Conservation (phyloP, 2,329 filamentous ascomycete species). For the Aspergillus puulaauensis region DNA sequence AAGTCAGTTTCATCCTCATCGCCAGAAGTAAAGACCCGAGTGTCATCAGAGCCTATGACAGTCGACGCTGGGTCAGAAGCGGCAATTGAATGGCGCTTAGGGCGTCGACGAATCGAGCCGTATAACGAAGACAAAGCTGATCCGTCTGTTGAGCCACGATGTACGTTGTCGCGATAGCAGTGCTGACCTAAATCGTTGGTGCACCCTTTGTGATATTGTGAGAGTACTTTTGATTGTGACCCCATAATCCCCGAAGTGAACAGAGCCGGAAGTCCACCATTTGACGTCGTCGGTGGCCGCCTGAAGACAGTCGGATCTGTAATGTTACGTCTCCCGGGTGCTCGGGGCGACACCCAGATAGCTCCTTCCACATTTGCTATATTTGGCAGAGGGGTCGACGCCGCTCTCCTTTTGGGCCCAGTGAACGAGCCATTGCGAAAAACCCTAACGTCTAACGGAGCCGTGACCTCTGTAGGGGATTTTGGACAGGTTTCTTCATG, state of each 20-base stretch:
- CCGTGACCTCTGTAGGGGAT: constrained; percentile 19
- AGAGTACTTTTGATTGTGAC: constrained; percentile 15
- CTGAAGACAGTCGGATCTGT: constrained; percentile 41
- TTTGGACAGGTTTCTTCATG: constrained; percentile 27
- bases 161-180: constrained; percentile 12
- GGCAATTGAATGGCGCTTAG: constrained; percentile 55
- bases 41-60: constrained; percentile 61
- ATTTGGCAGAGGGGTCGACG: constrained; percentile 29
- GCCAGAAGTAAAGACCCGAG: constrained; percentile 55
- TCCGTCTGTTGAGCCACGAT: constrained; percentile 27
- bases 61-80: constrained; percentile 61
- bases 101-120: constrained; percentile 36
- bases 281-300: constrained; percentile 33
- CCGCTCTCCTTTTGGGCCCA: constrained; percentile 30
- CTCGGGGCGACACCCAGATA: constrained; percentile 21
- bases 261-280: constrained; percentile 20
- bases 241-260: constrained; percentile 14
- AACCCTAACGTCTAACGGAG: constrained; percentile 30
- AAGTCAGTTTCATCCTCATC: constrained; percentile 63
- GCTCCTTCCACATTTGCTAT: constrained; percentile 27
- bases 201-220: constrained; percentile 28
- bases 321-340: constrained; percentile 38
- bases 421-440: constrained; percentile 29
- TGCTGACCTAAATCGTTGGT: constrained; percentile 20
- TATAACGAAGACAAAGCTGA: constrained; percentile 30